A percentile compares a stretch with the other conserved stretches of the same genome.
phyloP scores from a whole-genome alignment of 2,329 filamentous ascomycete species.

The Graphilbum sp. region DNA sequence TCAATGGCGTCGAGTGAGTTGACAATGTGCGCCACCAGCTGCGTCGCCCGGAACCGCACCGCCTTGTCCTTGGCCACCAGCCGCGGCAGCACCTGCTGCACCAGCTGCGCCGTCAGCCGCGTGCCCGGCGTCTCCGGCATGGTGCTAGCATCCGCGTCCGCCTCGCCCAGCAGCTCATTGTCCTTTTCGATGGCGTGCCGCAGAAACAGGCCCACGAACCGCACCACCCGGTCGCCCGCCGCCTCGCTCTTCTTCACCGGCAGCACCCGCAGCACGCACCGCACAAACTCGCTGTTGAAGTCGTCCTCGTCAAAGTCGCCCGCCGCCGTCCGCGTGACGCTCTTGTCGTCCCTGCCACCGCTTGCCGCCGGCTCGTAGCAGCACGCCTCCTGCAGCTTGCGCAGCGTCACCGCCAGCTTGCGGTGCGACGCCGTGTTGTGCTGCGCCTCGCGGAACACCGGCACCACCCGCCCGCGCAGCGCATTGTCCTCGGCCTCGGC shows the following conservation, averaged over 20 bases:
- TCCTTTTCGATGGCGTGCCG: conserved; percentile 56
- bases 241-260: conserved; percentile 82
- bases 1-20: conserved; percentile 87
- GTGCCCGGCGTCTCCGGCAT: conserved; percentile 73
- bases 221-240: conserved; percentile 70
- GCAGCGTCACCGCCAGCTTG: conserved; percentile 72
- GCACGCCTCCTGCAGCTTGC: conserved; percentile 82
- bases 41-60: conserved; percentile 76
- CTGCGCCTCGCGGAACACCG: conserved; percentile 68
- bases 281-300: conserved; percentile 72
- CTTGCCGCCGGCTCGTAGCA: conserved; percentile 40
- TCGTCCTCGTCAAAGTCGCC: conserved; percentile 67
- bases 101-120: conserved; percentile 57
- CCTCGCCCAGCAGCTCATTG: conserved; percentile 47
- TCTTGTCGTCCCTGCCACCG: conserved; percentile 48
- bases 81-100: conserved; percentile 59
- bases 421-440: conserved; percentile 78
- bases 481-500: conserved; percentile 55
- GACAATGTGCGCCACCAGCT: conserved; percentile 79
- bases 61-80: conserved; percentile 81
- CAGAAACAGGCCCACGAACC: conserved; percentile 79
- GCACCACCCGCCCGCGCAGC: conserved; percentile 57
- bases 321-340: conserved; percentile 18
- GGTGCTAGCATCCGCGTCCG: conserved; percentile 51
- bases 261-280: conserved; percentile 70